Evolutionary conservation across 441 rosid genomes (phyloP).

Genomic region (Caryocar brasiliense): DNA sequence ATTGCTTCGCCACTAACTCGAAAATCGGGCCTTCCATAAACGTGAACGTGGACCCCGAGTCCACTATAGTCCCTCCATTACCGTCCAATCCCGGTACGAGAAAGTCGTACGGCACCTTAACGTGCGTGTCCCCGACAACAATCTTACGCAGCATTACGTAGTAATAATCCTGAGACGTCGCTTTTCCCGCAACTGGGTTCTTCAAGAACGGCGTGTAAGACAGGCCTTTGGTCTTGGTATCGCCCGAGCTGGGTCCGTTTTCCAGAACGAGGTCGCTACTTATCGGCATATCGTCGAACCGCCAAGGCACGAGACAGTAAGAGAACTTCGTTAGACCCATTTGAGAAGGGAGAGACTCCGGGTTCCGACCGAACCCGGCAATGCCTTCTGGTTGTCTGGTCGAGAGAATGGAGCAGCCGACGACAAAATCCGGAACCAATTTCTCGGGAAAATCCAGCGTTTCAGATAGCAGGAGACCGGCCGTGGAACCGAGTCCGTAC

Average conservation of each 20-base stretch:
- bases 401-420: conserved; percentile 69
- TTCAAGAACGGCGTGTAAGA: conserved; percentile 57
- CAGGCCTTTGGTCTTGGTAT: conserved; percentile 35
- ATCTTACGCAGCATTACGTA: conserved; percentile 53
- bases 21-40: conserved; percentile 60
- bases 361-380: conserved; percentile 70
- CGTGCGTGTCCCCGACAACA: conserved; percentile 45
- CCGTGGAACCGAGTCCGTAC: conserved; percentile 70
- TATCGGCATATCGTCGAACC: conserved; percentile 40
- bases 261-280: conserved; percentile 54
- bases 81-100: conserved; percentile 55
- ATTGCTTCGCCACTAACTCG: conserved; percentile 40
- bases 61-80: conserved; percentile 77
- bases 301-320: conserved; percentile 55
- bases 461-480: conserved; percentile 52
- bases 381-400: conserved; percentile 70
- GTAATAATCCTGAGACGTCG: conserved; percentile 41
- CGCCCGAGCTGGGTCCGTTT: conserved; percentile 24
- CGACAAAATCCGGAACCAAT: conserved; percentile 40
- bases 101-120: conserved; percentile 49
- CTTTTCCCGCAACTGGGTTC: conserved; percentile 29
- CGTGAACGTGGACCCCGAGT: conserved; percentile 81
- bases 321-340: conserved; percentile 58
- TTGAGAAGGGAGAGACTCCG: conserved; percentile 58
- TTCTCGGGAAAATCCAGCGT: conserved; percentile 34